Conservation (phyloP, 371 early-diverging fungal species). For the Hamiltosporidium tvaerminnensis region DNA sequence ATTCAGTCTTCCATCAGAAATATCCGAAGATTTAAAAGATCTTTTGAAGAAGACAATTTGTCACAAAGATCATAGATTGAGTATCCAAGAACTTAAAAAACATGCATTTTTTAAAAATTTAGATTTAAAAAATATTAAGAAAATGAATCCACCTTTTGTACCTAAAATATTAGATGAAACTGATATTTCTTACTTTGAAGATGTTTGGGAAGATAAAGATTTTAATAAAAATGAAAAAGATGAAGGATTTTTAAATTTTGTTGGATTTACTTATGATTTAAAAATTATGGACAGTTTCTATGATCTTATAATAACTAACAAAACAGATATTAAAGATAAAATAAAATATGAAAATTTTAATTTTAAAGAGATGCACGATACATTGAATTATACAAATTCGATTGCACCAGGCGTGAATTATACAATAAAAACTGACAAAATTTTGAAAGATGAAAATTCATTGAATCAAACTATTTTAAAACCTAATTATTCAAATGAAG, state of each 20-base stretch:
- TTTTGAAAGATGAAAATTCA: neutral
- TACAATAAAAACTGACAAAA: neutral
- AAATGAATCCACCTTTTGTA: conserved; percentile 58
- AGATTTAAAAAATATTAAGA: conserved; percentile 39
- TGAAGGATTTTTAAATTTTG: conserved; percentile 33
- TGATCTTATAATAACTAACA: neutral
- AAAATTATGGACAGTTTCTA: conserved; percentile 1
- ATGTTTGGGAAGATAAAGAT: conserved; percentile 59
- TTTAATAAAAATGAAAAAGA: conserved; percentile 1
- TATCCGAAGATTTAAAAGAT: conserved; percentile 36
- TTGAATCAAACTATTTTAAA: neutral
- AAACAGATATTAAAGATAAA: neutral
- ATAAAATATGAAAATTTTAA: neutral
- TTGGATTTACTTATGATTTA: conserved; percentile 52
- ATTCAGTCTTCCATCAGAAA: conserved; percentile 42
- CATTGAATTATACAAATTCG: neutral
- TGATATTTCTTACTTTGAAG: conserved; percentile 63
- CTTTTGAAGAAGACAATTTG: conserved; percentile 45
- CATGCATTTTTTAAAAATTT: conserved; percentile 52
- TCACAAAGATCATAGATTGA: conserved; percentile 40
- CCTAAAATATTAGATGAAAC: conserved; percentile 58
- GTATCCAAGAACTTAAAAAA: conserved; percentile 37
- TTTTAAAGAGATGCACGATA: neutral
- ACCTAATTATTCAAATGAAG: neutral
- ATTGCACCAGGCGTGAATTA: neutral